Conservation (phyloP, 192 early-diverging fungal species). For the Powellomyces hirtus region DNA sequence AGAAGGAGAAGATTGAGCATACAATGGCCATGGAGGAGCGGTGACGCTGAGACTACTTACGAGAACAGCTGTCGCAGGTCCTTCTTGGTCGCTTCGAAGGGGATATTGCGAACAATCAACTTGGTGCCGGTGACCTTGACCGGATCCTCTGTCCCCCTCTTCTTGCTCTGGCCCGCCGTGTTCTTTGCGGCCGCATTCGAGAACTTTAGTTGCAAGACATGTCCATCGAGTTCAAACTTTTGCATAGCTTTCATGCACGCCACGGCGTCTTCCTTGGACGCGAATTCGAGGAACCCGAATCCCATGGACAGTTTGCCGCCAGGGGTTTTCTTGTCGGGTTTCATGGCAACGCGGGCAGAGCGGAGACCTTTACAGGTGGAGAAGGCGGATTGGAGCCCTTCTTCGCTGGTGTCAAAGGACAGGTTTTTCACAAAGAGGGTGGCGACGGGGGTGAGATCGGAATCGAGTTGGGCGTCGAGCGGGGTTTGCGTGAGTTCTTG, state of each 20-base stretch:
- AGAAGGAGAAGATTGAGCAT: not conserved
- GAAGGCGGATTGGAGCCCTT: conserved; percentile 72
- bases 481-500: conserved; percentile 13
- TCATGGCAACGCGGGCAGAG: conserved; percentile 77
- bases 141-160: conserved; percentile 35
- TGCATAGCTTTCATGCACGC: conserved; percentile 87
- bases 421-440: conserved; percentile 97
- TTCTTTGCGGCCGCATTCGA: conserved; percentile 65
- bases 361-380: conserved; percentile 72
- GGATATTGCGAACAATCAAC: conserved; percentile 90
- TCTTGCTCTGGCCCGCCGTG: conserved; percentile 23
- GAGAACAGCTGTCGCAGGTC: conserved; percentile 86
- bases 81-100: conserved; percentile 94
- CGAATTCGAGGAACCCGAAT: conserved; percentile 96
- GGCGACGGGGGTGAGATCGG: conserved; percentile 59
- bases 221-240: conserved; percentile 80
- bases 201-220: conserved; percentile 86
- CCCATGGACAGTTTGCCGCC: conserved; percentile 87
- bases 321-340: conserved; percentile 77
- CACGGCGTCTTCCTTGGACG: conserved; percentile 72
- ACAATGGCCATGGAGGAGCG: not conserved
- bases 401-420: conserved; percentile 86
- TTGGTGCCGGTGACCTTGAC: conserved; percentile 76
- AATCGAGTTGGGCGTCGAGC: conserved; percentile 39
- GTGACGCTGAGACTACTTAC: conserved; percentile 41